Evolutionary conservation across 2,329 filamentous ascomycete genomes (phyloP).

Genomic region (Aureobasidium sp.): DNA sequence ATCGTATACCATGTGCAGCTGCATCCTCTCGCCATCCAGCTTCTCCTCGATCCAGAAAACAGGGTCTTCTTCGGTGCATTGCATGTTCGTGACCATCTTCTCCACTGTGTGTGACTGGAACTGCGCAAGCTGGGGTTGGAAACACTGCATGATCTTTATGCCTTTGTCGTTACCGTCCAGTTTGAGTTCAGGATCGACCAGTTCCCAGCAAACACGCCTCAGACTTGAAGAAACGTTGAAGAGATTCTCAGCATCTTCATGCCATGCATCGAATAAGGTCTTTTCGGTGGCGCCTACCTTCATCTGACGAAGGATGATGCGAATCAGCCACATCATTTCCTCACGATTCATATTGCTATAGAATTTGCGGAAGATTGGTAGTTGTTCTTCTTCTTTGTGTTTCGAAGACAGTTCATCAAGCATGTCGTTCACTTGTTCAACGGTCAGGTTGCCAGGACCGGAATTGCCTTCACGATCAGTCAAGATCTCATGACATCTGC

Average conservation of each 20-base stretch:
- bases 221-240: conserved; percentile 91
- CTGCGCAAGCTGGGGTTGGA: conserved; percentile 90
- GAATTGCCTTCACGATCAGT: conserved; percentile 74
- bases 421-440: conserved; percentile 82
- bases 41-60: conserved; percentile 98
- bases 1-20: conserved; percentile 83
- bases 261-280: conserved; percentile 67
- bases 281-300: conserved; percentile 74
- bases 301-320: conserved; percentile 81
- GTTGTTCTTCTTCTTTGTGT: conserved; percentile 74
- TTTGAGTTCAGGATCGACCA: conserved; percentile 65
- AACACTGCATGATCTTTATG: conserved; percentile 83
- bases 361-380: conserved; percentile 73
- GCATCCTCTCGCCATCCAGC: conserved; percentile 92
- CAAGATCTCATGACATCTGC: conserved; percentile 78
- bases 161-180: conserved; percentile 69
- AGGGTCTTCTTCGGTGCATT: conserved; percentile 59
- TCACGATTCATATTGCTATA: conserved; percentile 89
- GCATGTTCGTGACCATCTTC: conserved; percentile 65
- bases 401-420: conserved; percentile 71
- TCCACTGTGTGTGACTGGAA: conserved; percentile 81
- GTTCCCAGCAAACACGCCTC: conserved; percentile 87
- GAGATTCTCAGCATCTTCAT: conserved; percentile 46
- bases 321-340: conserved; percentile 89
- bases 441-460: conserved; percentile 68